Percentiles rank a stretch among this genome's conserved stretches.
Conservation (phyloP, 805 yeast genomes). For the Candida suzukii region DNA sequence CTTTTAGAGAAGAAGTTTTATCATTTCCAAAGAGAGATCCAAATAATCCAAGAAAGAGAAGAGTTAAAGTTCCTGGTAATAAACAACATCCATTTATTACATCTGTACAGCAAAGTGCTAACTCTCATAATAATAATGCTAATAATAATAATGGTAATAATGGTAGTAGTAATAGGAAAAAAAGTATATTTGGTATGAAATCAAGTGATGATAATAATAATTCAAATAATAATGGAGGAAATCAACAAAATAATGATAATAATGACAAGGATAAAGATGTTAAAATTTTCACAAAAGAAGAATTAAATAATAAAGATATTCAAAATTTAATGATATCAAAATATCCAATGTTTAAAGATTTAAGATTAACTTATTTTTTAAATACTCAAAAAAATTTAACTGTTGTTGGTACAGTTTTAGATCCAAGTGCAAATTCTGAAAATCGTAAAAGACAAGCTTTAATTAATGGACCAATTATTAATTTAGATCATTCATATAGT, state of each 20-base stretch:
- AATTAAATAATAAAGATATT: constrained; percentile 13
- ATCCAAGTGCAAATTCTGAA: constrained; percentile 47
- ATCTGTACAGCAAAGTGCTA: constrained; percentile 12
- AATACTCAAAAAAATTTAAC: constrained; percentile 38
- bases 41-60: constrained; percentile 28
- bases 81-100: constrained; percentile 32
- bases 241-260: constrained; percentile 10
- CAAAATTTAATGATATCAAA: constrained; percentile 12
- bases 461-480: constrained; percentile 74
- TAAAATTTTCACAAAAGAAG: background rate
- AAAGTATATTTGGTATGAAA: constrained; percentile 1
- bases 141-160: constrained; percentile 1
- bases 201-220: constrained; percentile 2
- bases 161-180: constrained; percentile 1
- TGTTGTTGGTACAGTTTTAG: constrained; percentile 37
- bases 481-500: constrained; percentile 63
- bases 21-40: constrained; percentile 36
- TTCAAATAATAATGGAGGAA: background rate
- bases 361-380: constrained; percentile 28
- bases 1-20: constrained; percentile 54
- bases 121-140: constrained; percentile 13
- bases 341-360: constrained; percentile 27
- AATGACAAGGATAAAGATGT: background rate
- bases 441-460: constrained; percentile 73
- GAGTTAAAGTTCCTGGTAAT: constrained; percentile 31